Evolutionary conservation across 1,139 yeast species (phyloP), one percentile per base, ranked within the genome.

Genomic region (Geotrichum histeridarum): DNA sequence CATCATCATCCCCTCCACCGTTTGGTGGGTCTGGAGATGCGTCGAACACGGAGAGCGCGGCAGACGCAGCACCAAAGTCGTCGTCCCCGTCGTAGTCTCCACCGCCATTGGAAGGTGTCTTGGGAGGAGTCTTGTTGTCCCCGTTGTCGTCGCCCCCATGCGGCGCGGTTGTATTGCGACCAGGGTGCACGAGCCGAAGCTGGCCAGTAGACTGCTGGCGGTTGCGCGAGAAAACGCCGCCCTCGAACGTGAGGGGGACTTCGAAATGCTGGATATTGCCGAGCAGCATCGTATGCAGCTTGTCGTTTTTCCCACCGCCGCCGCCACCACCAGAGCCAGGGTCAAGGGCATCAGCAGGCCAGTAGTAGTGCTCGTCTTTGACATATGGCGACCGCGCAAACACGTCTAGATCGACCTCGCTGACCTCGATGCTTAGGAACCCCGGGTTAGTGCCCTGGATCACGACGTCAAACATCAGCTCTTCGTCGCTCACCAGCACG

Each of bases 401-500:
- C 2, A 93, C 76, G 67, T 91, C 97, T 48, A 93, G 69, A 62
- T 89, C 94, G 6, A 85, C 84, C 8, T 82, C 81, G 46, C 76
- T 75, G 2, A 91, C 76, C 6, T 76, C 75, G 4, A 91, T 81
- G 1, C 87, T 77, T 62, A 86, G 77, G 73, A 64, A 79, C 0
- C 97, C 96, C 0, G 97, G 97, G 67, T 91, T 93, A 61, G 83
- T 80, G 0, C 95, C 95, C 59, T 82, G 84, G 17, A 89, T 81
- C 4, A 80, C 79, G 60, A 91, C 73, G 67, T 86, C 88, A 70
- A 91, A 89, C 1, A 90, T 79, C 51, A 91, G 73, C 66, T 90
- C 97, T 64, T 90, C 96, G 61, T 84, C 83, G 57, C 95, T 84
- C 3, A 89, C 88, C 32, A 91, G 74, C 0, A 93, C 80, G 63